phyloP scores from a whole-genome alignment of 148 eudicot genomes.

The Heliamphora exappendiculata region DNA sequence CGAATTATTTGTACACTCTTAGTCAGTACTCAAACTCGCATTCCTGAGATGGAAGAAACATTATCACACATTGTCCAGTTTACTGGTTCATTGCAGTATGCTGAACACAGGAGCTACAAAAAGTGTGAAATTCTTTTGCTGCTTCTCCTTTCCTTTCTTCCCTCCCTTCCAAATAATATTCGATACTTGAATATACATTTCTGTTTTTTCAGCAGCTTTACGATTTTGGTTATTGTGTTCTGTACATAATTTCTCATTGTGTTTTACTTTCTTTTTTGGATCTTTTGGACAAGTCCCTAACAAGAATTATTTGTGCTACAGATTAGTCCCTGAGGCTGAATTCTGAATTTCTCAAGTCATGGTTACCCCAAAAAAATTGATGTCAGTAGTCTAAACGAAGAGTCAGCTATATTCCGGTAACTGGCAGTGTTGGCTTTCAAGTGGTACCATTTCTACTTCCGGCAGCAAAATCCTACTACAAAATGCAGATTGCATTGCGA shows the following conservation, averaged over 20 bases:
- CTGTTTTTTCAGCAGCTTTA: neutral
- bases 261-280: neutral
- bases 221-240: neutral
- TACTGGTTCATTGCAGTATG: neutral
- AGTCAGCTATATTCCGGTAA: neutral
- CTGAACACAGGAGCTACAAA: neutral
- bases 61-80: neutral
- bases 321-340: neutral
- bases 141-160: neutral
- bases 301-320: neutral
- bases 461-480: neutral
- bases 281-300: neutral
- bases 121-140: neutral
- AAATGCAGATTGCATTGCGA: neutral
- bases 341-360: neutral
- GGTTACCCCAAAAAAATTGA: neutral
- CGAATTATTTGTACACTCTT: too few relatives aligned
- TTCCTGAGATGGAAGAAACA: neutral
- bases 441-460: neutral
- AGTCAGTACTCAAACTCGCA: too few relatives aligned
- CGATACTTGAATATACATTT: neutral
- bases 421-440: neutral
- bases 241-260: neutral
- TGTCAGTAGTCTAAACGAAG: neutral
- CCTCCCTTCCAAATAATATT: too few relatives aligned